Evolutionary conservation across 2,329 filamentous ascomycete species (phyloP).

Genomic region (Pyricularia grisea): DNA sequence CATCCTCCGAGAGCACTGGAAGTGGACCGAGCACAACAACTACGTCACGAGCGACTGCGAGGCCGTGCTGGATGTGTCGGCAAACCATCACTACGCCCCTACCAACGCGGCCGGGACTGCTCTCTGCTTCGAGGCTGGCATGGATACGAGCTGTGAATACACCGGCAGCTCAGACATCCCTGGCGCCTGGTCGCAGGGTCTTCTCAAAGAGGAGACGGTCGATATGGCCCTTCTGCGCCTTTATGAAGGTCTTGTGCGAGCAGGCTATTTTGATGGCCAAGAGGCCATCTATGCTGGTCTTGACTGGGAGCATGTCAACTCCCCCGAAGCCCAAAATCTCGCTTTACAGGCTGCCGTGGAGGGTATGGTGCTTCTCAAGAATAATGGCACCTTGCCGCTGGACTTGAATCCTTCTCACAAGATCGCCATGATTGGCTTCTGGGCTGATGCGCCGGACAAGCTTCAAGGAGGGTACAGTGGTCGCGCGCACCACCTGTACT

Average conservation of each 20-base stretch:
- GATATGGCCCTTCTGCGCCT: conserved; percentile 40
- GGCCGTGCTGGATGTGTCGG: conserved; percentile 31
- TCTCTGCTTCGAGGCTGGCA: conserved; percentile 3
- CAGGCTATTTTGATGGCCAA: conserved; percentile 47
- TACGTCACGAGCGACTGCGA: conserved; percentile 59
- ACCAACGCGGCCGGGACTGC: conserved; percentile 8
- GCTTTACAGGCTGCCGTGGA: conserved; percentile 43
- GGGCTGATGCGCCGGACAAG: conserved; percentile 46
- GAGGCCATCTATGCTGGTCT: conserved; percentile 37
- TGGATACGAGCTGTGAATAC: conserved; percentile 22
- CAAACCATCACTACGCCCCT: conserved; percentile 8
- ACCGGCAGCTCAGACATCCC: conserved; percentile 15
- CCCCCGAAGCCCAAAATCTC: conserved; percentile 40
- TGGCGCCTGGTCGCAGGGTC: conserved; percentile 18
- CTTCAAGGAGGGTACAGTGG: conserved; percentile 53
- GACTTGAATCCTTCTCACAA: conserved; percentile 33
- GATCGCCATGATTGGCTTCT: conserved; percentile 48
- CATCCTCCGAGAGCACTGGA: conserved; percentile 56
- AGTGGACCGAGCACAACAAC: conserved; percentile 50
- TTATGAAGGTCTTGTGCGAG: conserved; percentile 42
- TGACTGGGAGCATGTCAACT: conserved; percentile 44
- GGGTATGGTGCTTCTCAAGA: conserved; percentile 42
- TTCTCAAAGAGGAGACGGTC: conserved; percentile 33
- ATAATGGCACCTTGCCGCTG: conserved; percentile 40
- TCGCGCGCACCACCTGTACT: conserved; percentile 42